phyloP scores from a whole-genome alignment of 1,139 yeast species.

The Diutina siamensis region DNA sequence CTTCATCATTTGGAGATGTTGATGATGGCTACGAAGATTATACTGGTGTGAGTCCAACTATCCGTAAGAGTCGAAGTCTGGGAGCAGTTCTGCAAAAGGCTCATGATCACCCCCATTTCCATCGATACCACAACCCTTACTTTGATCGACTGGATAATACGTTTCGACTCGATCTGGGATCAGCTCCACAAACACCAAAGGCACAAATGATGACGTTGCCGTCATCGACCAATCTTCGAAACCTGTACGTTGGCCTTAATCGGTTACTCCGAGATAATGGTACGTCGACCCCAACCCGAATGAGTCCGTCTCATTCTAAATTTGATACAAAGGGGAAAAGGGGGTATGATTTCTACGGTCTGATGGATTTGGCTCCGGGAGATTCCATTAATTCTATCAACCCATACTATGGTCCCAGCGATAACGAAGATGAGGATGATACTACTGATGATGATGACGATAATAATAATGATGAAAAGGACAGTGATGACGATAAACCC shows the following conservation, averaged over 20 bases:
- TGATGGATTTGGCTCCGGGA: neutral
- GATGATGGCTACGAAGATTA: constrained; percentile 4
- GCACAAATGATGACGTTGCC: constrained; percentile 1
- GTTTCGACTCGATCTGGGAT: neutral
- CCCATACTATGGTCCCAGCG: neutral
- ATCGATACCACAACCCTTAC: neutral
- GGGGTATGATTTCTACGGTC: constrained; percentile 2
- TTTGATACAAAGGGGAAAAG: neutral
- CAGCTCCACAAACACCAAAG: neutral
- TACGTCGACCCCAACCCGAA: neutral
- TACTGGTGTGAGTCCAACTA: neutral
- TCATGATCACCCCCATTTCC: neutral
- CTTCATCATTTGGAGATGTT: neutral
- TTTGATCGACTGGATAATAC: constrained; percentile 1
- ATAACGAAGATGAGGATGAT: neutral
- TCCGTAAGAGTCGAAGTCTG: constrained; percentile 1
- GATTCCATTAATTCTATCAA: neutral
- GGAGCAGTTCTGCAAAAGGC: neutral
- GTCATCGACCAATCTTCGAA: neutral
- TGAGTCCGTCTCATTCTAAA: neutral
- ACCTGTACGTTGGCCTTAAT: constrained; percentile 5
- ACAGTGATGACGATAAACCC: neutral
- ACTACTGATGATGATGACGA: neutral
- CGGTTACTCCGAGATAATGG: neutral
- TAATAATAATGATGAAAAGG: neutral